These are phyloP conservation scores for Tephrocybe sp. DNA, from an alignment of 768 basidiomycete genomes.

Conservation along the genomic window DNA sequence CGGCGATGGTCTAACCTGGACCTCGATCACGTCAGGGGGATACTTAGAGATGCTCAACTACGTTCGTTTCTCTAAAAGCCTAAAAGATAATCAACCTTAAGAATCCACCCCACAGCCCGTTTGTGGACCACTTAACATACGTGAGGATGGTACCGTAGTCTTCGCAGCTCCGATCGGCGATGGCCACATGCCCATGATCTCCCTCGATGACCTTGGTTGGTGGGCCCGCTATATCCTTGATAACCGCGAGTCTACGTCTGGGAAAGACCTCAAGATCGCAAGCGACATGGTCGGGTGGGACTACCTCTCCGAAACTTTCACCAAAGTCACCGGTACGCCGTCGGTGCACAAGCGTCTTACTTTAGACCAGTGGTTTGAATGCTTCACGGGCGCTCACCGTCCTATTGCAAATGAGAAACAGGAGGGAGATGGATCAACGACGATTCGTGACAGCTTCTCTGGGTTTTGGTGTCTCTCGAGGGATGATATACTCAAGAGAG, in stretches of 20 bases:
- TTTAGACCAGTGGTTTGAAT: too few species aligned
- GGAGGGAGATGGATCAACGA: too few species aligned
- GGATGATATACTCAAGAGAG: too few species aligned
- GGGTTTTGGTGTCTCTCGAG: too few species aligned
- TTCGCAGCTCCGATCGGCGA: conserved; percentile 35
- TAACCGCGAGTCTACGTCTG: conserved; percentile 32
- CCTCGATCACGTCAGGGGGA: conserved; percentile 34
- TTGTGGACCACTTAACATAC: conserved; percentile 32
- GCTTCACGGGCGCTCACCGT: too few species aligned
- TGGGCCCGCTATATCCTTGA: conserved; percentile 39
- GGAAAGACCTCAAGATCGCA: too few species aligned
- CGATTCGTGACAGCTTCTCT: too few species aligned
- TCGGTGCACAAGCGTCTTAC: too few species aligned
- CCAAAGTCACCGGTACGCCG: too few species aligned
- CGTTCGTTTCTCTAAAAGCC: conserved; percentile 20
- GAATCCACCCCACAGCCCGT: conserved; percentile 19
- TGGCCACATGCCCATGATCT: conserved; percentile 37
- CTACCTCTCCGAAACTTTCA: too few species aligned
- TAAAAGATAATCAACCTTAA: background rate
- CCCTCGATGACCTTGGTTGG: conserved; percentile 37
- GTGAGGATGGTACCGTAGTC: conserved; percentile 37
- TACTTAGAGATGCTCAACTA: conserved; percentile 42
- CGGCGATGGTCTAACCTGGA: conserved; percentile 32
- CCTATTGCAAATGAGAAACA: too few species aligned
- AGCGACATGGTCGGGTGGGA: too few species aligned